Base-by-base conservation (phyloP, 345 rosid genomes). In the Hibiscus trionum region DNA sequence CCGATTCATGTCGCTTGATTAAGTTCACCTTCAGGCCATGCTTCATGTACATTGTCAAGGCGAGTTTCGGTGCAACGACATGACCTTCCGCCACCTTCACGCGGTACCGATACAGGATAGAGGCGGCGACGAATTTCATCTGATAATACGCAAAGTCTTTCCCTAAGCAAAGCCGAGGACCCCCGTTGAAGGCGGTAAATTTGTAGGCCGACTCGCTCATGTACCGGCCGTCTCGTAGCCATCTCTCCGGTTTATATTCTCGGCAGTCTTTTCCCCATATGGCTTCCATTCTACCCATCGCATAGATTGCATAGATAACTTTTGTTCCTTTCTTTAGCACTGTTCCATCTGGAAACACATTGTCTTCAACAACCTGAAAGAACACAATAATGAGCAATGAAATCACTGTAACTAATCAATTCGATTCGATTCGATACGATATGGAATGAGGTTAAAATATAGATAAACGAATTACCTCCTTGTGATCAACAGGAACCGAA, bases 261-360 rank as follows among this genome's bases (percentile, higher is more conserved):
- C 78, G 75, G 79, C 94, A 90, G 79, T 95, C 93, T 56, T 83
- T 86, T 29, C 99, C 98, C 98, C 98, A 95, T 66, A 95, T 86
- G n/a, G 87, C 86, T 76, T 92, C 97, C 94, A 92, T 90, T 70
- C 98, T 79, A 69, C 94, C 99, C 98, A 95, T 95, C 66, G 99
- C 80, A 47, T 95, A 92, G 11, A 90, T 88, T 33, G 93, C 97
- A 69, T 95, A 95, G 2, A 95, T 73, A 10, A 95, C 94, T 49
- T 95, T 95, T 27, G 97, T 90, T 68, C 99, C 97, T 78, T 83
- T 92, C 79, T 88, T 90, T 42, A 92, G 16, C 1, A 79, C 81
- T 1, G 97, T 90, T 35, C 99, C 99, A 78, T 95, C 94, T 0
- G 99, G 98, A 67, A 92, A 89, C n/a, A 77, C 75, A 71, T 92